A percentile compares a stretch with the other conserved stretches of the same genome.
These are phyloP conservation scores for Ustilago curta DNA, from an alignment of 1,284 basidiomycete species.

Conservation along the genomic window DNA sequence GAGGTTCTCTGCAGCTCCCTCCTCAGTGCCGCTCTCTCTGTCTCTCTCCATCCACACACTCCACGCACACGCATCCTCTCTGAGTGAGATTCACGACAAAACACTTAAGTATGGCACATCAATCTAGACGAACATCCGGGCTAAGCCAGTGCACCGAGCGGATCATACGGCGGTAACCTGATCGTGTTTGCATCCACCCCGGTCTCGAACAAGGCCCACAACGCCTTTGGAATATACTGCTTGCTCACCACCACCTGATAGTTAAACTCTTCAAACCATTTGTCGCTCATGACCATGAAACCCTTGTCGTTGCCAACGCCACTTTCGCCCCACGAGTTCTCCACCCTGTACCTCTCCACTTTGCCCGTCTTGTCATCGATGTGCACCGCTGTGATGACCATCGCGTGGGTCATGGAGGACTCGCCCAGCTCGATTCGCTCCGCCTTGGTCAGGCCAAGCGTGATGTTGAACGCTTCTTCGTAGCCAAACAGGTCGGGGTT, in stretches of 20 bases:
- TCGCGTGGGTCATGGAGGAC: slow-evolving; percentile 89
- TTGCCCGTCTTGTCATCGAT: slow-evolving; percentile 73
- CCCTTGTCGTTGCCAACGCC: slow-evolving; percentile 80
- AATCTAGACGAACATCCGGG: not conserved
- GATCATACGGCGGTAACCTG: slow-evolving; percentile 70
- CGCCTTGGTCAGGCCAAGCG: slow-evolving; percentile 79
- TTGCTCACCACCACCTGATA: slow-evolving; percentile 60
- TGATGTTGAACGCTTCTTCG: slow-evolving; percentile 75
- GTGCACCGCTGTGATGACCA: slow-evolving; percentile 64
- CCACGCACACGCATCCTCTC: too few species aligned
- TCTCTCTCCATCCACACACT: too few species aligned
- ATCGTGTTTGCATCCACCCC: slow-evolving; percentile 56
- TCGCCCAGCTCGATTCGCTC: slow-evolving; percentile 85
- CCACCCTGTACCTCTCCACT: slow-evolving; percentile 88
- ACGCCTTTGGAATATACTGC: slow-evolving; percentile 47
- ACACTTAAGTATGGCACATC: not conserved
- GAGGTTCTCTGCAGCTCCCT: too few species aligned
- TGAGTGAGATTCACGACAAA: not conserved
- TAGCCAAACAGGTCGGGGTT: slow-evolving; percentile 82
- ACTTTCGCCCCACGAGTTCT: slow-evolving; percentile 90
- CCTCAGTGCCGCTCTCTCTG: too few species aligned
- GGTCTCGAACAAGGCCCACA: slow-evolving; percentile 49
- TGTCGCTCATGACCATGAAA: slow-evolving; percentile 81
- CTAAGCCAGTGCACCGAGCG: slow-evolving; percentile 52
- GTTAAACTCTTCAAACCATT: slow-evolving; percentile 85